Percentiles rank a stretch among this genome's conserved stretches.
Evolutionary conservation across 164 flowering plant genomes (phyloP).

Genomic region (Vitis rupestris): DNA sequence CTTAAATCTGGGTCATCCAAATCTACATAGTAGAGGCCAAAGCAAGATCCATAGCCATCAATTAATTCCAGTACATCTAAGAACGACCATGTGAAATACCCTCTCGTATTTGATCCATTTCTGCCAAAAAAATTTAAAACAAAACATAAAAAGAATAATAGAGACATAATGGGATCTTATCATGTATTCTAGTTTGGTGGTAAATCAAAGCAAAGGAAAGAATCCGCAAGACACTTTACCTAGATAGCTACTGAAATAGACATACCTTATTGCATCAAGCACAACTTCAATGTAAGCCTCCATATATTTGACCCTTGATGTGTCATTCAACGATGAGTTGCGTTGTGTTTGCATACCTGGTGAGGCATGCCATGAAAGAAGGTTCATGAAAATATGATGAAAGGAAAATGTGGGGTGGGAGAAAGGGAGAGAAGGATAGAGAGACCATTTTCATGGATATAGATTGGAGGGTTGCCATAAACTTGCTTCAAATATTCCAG

Average conservation of each 20-base stretch:
- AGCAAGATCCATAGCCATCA: constrained; percentile 26
- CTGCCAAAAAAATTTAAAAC: constrained; percentile 14
- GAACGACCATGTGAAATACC: constrained; percentile 52
- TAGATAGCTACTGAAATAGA: not conserved
- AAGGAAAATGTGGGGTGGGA: not conserved
- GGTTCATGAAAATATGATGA: not conserved
- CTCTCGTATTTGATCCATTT: constrained; percentile 49
- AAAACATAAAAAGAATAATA: not conserved
- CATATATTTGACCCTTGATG: constrained; percentile 30
- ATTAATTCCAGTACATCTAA: constrained; percentile 44
- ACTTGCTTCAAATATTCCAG: constrained; percentile 52
- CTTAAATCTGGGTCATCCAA: constrained; percentile 33
- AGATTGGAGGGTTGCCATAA: constrained; percentile 63
- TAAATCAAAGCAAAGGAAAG: not conserved
- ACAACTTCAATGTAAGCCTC: constrained; percentile 31
- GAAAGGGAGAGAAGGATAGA: constrained; percentile 17
- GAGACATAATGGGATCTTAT: not conserved
- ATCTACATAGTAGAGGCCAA: constrained; percentile 47
- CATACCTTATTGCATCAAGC: constrained; percentile 41
- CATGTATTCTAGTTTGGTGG: not conserved
- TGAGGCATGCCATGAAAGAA: not conserved
- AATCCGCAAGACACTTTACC: not conserved
- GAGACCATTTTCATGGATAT: constrained; percentile 49
- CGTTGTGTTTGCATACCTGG: constrained; percentile 20
- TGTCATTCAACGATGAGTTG: constrained; percentile 30